Evolutionary conservation across 306 rosid species (phyloP).

Genomic region (Pachyrhizus erosus): DNA sequence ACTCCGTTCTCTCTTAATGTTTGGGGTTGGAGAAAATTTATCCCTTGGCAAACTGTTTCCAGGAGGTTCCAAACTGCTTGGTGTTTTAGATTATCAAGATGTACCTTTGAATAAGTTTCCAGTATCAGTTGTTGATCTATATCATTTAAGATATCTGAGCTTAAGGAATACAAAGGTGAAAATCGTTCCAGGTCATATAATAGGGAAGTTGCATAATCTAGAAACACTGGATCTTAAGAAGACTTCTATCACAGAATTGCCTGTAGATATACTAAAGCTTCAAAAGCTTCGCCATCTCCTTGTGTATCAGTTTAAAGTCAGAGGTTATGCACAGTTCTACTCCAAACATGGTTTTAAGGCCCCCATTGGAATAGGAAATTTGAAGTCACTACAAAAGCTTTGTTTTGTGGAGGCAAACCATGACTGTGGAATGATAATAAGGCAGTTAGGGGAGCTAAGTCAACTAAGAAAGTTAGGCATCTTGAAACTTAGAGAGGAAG

Average conservation of each 20-base stretch:
- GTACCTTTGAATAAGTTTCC: constrained; percentile 52
- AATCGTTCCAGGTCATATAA: constrained; percentile 47
- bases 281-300: constrained; percentile 58
- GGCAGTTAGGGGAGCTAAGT: constrained; percentile 47
- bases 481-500: constrained; percentile 50
- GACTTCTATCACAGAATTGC: constrained; percentile 53
- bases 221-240: constrained; percentile 60
- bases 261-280: constrained; percentile 58
- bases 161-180: constrained; percentile 54
- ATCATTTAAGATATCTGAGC: constrained; percentile 55
- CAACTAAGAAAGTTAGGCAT: constrained; percentile 57
- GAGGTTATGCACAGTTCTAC: constrained; percentile 44
- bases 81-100: constrained; percentile 55
- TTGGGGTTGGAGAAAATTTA: constrained; percentile 49
- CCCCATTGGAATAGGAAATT: constrained; percentile 45
- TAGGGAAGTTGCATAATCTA: constrained; percentile 58
- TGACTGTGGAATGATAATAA: constrained; percentile 41
- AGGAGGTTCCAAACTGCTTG: constrained; percentile 50
- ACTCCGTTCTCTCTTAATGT: constrained; percentile 68
- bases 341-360: constrained; percentile 49
- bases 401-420: constrained; percentile 58
- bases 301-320: constrained; percentile 44
- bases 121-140: constrained; percentile 37
- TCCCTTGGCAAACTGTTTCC: constrained; percentile 46
- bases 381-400: constrained; percentile 59